Percentiles rank a stretch among this genome's conserved stretches.
These are phyloP conservation scores for Nannochloropsis oceanica DNA, from an alignment of 108 stramenopile genomes.

Conservation along the genomic window DNA sequence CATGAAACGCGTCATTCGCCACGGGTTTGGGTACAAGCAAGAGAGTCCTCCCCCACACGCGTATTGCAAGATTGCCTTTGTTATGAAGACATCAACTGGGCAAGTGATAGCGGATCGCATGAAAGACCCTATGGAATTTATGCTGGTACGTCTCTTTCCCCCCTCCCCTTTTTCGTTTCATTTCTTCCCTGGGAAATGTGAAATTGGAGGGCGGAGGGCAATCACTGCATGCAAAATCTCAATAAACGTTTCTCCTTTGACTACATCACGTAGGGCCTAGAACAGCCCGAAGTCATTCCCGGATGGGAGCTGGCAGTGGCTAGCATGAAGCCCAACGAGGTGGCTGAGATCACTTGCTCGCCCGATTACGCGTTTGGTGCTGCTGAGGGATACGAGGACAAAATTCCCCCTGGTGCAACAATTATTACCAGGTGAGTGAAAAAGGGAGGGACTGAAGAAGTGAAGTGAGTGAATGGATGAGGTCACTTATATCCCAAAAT, in stretches of 20 bases:
- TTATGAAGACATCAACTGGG: neutral
- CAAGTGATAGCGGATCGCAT: neutral
- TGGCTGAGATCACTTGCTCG: neutral
- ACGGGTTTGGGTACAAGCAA: neutral
- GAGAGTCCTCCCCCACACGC: neutral
- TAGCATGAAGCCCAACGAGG: neutral
- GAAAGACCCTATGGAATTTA: neutral
- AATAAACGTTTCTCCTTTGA: too few relatives aligned
- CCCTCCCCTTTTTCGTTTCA: too few relatives aligned
- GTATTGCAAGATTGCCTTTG: neutral
- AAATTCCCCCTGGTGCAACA: neutral
- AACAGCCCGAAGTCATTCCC: neutral
- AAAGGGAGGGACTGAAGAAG: too few relatives aligned
- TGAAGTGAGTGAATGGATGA: too few relatives aligned
- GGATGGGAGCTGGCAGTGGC: neutral
- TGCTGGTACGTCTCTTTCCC: neutral
- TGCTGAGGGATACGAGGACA: neutral
- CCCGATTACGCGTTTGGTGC: neutral
- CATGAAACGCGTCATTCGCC: neutral
- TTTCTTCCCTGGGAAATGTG: too few relatives aligned
- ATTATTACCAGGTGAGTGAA: neutral
- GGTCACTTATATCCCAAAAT: too few relatives aligned
- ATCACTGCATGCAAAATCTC: too few relatives aligned
- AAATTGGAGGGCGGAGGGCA: too few relatives aligned
- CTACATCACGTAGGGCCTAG: neutral